Base-by-base conservation (phyloP, 495 filamentous ascomycete genomes). In the Penicillium cosmopolitanum region DNA sequence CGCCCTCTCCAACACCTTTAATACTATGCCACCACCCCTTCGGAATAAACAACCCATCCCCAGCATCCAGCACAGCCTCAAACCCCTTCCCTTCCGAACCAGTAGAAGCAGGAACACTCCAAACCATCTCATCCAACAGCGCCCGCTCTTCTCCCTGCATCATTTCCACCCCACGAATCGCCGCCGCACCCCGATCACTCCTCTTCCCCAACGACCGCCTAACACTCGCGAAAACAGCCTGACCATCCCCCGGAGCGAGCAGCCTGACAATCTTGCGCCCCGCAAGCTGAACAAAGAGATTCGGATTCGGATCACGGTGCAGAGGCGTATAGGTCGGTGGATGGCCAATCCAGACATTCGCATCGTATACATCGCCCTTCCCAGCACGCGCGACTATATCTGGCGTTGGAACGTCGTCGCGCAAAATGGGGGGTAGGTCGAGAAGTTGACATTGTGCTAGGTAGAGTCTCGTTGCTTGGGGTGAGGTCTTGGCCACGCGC, bases 1-100 rank as follows among this genome's bases (percentile, higher is more conserved):
- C 81, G 13, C 85, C 82, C 19, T 78, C 63, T 13, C 87, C 89
- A 52, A 85, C 65, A 19, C 93, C 91, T 66, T 85, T 88, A 51
- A 98, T 85, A 68, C 90, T 92, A 82, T 98, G 95, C 95, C 95
- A 98, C 92, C 93, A 98, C 12, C 91, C 92, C 58, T 84, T 86
- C 0, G 94, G 95, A 55, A 98, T 93, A 69, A 94, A 97, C 44
- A 98, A 57, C 0, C 80, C 86, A 78, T 97, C 93, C 0, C 89
- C 87, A 13, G 80, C 74, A 3, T 73, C 69, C 34, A 97, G 64
- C n/a, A 64, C 56, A 11, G 81, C 87, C 62, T 95, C 86, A 60
- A 74, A 80, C 5, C 80, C 81, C 65, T 69, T 62, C 2, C 62
- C 73, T 5, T 70, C 67, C 23, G 61, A 58, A 33, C 61, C 58